Evolutionary conservation across 1,284 basidiomycete species (phyloP).

Genomic region (Apiotrichum veenhuisii): DNA sequence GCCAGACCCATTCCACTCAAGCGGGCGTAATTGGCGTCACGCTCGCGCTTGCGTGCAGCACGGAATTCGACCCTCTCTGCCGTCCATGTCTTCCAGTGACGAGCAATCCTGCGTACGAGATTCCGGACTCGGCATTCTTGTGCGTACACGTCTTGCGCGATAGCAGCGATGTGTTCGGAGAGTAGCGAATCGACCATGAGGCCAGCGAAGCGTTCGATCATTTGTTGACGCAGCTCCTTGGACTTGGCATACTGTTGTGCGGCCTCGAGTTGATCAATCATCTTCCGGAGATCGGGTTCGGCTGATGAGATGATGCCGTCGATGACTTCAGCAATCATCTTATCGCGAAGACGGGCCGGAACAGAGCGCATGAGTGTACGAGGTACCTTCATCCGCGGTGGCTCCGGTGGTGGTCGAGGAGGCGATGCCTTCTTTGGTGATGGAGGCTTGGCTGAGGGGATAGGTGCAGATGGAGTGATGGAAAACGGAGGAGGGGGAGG

Average conservation of each 20-base stretch:
- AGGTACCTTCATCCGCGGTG: constrained; percentile 9
- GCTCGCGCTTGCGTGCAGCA: constrained; percentile 18
- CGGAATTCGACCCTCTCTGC: constrained; percentile 9
- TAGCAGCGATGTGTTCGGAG: constrained; percentile 6
- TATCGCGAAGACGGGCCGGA: constrained; percentile 19
- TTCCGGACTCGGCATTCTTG: constrained; percentile 7
- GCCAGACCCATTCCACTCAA: constrained; percentile 31
- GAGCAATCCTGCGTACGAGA: constrained; percentile 13
- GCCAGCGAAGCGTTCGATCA: constrained; percentile 19
- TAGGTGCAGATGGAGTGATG: constrained; percentile 4
- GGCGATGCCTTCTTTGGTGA: constrained; percentile 4
- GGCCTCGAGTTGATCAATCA: constrained; percentile 25
- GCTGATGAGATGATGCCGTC: constrained; percentile 18
- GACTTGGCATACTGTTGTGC: constrained; percentile 18
- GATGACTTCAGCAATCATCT: constrained; percentile 30
- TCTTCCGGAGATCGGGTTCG: constrained; percentile 12
- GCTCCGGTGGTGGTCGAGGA: constrained; percentile 7
- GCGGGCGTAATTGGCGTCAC: constrained; percentile 17
- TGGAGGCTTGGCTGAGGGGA: neutral
- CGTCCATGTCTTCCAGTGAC: constrained; percentile 26
- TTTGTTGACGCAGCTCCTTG: constrained; percentile 12
- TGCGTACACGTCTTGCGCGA: constrained; percentile 3
- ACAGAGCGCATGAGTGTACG: constrained; percentile 5
- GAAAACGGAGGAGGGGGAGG: neutral
- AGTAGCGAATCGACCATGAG: constrained; percentile 14